These are phyloP conservation scores for Annulohypoxylon nitens DNA, from an alignment of 495 filamentous ascomycete genomes.

Conservation along the genomic window DNA sequence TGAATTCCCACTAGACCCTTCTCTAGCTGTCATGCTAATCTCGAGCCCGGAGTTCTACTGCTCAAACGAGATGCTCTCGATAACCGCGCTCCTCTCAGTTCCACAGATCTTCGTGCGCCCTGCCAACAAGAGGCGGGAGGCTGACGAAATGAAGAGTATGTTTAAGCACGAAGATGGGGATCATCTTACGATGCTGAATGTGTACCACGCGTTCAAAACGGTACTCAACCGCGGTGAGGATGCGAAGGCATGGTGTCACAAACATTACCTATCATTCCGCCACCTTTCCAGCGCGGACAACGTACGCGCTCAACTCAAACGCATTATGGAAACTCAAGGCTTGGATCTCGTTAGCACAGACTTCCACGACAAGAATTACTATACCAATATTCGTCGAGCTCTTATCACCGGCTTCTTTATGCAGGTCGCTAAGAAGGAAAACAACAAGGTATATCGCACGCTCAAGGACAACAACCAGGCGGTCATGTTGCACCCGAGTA, in stretches of 20 bases:
- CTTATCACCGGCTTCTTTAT: conserved; percentile 99
- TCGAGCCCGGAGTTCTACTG: conserved; percentile 98
- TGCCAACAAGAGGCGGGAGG: conserved; percentile 83
- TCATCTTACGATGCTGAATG: conserved; percentile 95
- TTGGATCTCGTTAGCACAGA: conserved; percentile 87
- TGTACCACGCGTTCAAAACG: conserved; percentile 96
- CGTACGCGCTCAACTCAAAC: conserved; percentile 87
- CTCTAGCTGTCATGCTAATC: conserved; percentile 97
- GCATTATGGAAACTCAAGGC: conserved; percentile 94
- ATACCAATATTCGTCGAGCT: conserved; percentile 94
- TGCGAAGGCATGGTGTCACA: conserved; percentile 91
- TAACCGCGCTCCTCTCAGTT: conserved; percentile 93
- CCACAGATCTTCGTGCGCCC: conserved; percentile 95
- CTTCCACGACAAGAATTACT: conserved; percentile 97
- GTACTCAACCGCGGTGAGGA: conserved; percentile 75
- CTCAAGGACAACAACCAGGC: conserved; percentile 88
- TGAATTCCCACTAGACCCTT: conserved; percentile 95
- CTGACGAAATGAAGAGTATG: conserved; percentile 95
- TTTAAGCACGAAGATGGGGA: conserved; percentile 96
- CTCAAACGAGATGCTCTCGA: conserved; percentile 97
- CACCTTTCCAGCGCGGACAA: conserved; percentile 93
- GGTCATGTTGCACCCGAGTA: conserved; percentile 93
- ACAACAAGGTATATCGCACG: conserved; percentile 87
- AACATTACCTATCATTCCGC: conserved; percentile 94
- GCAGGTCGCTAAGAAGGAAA: conserved; percentile 96